Conservation (phyloP, 768 basidiomycete genomes). For the Suillus americanus region DNA sequence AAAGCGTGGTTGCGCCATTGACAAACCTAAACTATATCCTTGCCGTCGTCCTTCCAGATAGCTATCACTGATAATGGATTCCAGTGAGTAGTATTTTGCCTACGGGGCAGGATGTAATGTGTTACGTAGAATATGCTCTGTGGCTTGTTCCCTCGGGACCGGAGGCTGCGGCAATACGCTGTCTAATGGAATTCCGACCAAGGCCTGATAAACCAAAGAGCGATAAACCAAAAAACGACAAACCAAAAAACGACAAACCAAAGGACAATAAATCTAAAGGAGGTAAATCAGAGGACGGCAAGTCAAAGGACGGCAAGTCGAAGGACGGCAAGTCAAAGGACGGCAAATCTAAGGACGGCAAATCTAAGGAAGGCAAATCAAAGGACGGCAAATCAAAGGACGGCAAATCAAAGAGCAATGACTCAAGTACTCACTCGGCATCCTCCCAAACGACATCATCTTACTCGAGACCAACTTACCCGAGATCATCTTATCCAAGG, state of each 20-base stretch:
- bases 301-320: not conserved
- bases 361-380: not conserved
- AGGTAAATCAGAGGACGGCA: not conserved
- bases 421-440: not conserved
- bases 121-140: not conserved
- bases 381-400: not conserved
- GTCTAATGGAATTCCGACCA: not conserved
- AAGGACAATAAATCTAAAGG: not conserved
- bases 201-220: not conserved
- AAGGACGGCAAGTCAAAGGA: not conserved
- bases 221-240: not conserved
- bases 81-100: not conserved
- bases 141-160: slow-evolving; percentile 1
- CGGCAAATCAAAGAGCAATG: not conserved
- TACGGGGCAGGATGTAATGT: not conserved
- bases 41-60: not conserved
- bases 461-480: not conserved
- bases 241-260: not conserved
- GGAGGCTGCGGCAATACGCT: not conserved
- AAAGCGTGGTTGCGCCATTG: not conserved
- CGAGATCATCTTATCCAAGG: not conserved
- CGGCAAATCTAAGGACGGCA: not conserved
- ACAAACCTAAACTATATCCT: not conserved
- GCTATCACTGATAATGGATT: not conserved
- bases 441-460: not conserved